phyloP scores from a whole-genome alignment of 1,284 basidiomycete species.

The Volvariella volvacea region DNA sequence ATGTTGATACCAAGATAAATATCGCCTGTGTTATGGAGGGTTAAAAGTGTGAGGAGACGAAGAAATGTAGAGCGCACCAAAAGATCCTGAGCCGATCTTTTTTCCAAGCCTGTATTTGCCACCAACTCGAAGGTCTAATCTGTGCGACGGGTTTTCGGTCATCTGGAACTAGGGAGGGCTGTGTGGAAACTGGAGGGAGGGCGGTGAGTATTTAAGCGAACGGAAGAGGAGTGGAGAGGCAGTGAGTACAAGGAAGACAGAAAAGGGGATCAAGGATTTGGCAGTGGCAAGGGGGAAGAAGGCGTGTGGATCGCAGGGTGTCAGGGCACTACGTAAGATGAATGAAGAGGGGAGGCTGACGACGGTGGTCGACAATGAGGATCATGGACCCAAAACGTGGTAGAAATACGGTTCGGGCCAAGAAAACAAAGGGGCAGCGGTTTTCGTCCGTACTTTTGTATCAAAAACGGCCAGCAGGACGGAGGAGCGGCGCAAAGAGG shows the following conservation, averaged over 20 bases:
- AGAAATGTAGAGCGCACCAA: conserved; percentile 57
- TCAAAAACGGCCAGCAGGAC: not conserved
- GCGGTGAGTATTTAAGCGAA: conserved; percentile 12
- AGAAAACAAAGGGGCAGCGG: conserved; percentile 4
- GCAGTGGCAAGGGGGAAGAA: conserved; percentile 24
- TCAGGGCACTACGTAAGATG: conserved; percentile 24
- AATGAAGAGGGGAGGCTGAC: conserved; percentile 9
- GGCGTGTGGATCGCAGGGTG: conserved; percentile 32
- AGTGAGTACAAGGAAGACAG: conserved; percentile 14
- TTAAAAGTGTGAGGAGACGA: conserved; percentile 8
- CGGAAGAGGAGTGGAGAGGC: conserved; percentile 13
- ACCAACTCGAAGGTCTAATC: conserved; percentile 92
- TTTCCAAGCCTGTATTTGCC: conserved; percentile 99
- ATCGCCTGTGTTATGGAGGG: conserved; percentile 57
- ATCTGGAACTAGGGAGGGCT: conserved; percentile 29
- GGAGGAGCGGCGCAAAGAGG: conserved; percentile 11
- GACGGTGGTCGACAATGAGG: conserved; percentile 10
- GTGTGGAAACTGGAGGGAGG: conserved; percentile 13
- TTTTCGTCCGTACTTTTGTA: conserved; percentile 13
- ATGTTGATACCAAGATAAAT: conserved; percentile 99
- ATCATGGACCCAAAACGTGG: not conserved
- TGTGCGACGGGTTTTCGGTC: conserved; percentile 65
- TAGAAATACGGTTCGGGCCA: conserved; percentile 6
- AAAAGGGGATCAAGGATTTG: conserved; percentile 16
- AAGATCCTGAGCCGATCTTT: conserved; percentile 99